These are phyloP conservation scores for Geoglossum glabrum DNA, from an alignment of 495 filamentous ascomycete species.

Conservation along the genomic window DNA sequence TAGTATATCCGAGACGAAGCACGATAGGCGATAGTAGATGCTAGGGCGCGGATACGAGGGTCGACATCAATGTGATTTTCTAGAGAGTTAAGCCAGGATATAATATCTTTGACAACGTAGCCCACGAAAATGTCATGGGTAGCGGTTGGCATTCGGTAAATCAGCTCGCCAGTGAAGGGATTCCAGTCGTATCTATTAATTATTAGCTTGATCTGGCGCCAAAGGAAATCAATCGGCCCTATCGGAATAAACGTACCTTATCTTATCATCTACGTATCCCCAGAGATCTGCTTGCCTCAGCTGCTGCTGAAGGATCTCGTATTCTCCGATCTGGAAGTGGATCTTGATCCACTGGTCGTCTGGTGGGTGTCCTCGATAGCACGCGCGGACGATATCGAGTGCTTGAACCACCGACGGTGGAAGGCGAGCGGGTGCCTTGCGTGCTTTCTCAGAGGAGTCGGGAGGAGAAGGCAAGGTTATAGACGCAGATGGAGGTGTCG, in stretches of 20 bases:
- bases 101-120: neutral
- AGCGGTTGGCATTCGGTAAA: neutral
- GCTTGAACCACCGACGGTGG: neutral
- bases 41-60: neutral
- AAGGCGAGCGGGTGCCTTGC: neutral
- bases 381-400: neutral
- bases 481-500: neutral
- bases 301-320: neutral
- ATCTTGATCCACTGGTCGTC: neutral
- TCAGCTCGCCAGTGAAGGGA: neutral
- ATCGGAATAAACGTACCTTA: neutral
- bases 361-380: neutral
- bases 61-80: neutral
- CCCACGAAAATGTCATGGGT: neutral
- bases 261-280: neutral
- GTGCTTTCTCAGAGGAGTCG: neutral
- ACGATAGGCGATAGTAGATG: neutral
- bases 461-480: neutral
- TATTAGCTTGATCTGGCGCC: neutral
- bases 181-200: no score
- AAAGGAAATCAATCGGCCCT: neutral
- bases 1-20: neutral
- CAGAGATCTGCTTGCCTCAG: neutral
- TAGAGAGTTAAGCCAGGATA: neutral
- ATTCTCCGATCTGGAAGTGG: neutral